Evolutionary conservation across 2,329 filamentous ascomycete genomes (phyloP).

Genomic region (Stagonosporopsis vannaccii): DNA sequence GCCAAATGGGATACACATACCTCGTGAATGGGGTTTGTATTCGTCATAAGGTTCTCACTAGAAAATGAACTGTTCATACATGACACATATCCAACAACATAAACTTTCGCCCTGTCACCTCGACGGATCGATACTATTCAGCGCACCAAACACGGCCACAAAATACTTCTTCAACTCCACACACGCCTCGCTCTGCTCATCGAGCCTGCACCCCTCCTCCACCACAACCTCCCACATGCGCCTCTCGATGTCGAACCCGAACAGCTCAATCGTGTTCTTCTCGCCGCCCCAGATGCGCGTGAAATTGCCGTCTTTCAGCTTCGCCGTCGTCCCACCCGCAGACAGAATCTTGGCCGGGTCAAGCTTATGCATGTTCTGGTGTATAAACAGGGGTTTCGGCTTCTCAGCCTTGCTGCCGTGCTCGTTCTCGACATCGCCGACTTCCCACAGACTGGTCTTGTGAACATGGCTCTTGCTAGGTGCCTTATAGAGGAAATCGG

Average conservation of each 20-base stretch:
- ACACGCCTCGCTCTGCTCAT: slow-evolving; percentile 20
- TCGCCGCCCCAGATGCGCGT: slow-evolving; percentile 32
- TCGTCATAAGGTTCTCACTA: too few species aligned
- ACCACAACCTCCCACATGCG: slow-evolving; percentile 33
- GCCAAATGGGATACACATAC: too few species aligned
- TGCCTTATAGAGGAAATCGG: slow-evolving; percentile 28
- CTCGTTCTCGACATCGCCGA: slow-evolving; percentile 17
- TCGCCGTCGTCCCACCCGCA: slow-evolving; percentile 18
- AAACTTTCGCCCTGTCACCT: too few species aligned
- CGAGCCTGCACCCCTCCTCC: slow-evolving; percentile 31
- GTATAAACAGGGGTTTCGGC: slow-evolving; percentile 30
- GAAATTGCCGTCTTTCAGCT: slow-evolving; percentile 7
- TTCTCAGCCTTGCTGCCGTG: not conserved
- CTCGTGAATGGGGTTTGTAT: too few species aligned
- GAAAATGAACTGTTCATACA: too few species aligned
- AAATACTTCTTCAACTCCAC: slow-evolving; percentile 19
- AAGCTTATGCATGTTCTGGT: slow-evolving; percentile 31
- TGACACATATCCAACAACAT: not conserved
- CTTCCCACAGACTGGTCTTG: slow-evolving; percentile 15
- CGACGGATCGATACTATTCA: slow-evolving; percentile 7
- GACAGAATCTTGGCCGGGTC: slow-evolving; percentile 24
- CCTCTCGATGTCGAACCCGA: slow-evolving; percentile 37
- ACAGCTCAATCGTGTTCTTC: slow-evolving; percentile 19
- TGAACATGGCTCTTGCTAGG: slow-evolving; percentile 29
- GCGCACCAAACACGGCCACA: slow-evolving; percentile 27